Evolutionary conservation across 805 yeast genomes (phyloP), one percentile per base, ranked within the genome.

Genomic region (Metschnikowia lachancei): DNA sequence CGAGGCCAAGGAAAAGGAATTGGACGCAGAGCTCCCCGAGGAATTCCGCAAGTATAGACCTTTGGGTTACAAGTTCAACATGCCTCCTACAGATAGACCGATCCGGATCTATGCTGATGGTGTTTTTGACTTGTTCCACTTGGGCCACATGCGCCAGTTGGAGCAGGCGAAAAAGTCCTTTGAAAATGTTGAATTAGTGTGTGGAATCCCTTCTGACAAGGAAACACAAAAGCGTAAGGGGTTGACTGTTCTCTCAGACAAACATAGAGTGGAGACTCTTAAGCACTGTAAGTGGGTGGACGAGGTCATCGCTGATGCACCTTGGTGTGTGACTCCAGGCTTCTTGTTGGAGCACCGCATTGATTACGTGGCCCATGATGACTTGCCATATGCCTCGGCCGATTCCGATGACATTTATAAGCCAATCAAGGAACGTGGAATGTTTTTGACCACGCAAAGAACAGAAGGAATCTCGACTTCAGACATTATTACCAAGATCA

Each of bases 351-450:
- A 85, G 56, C 96, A 94, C 67, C 72, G 82, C 45, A 89, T 94
- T 55, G 99, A 94, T 65, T 94, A 89, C 60, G 97, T 92, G 50
- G 99, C 99, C 2, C 99, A 94, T 66, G 99, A 94, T 69, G 98
- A 94, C 66, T 72, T 89, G 52, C 99, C 99, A 0, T 94, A 94
- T 63, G 96, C 87, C 1, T 82, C 92, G 19, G 82, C 81, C n/a
- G 96, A 84, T 50, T 76, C 82, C 32, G 97, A 87, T 63, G 99
- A 94, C 64, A 90, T 94, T 45, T 94, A 94, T 70, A 82, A 81
- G 64, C 96, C 97, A 18, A 86, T 94, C 61, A 94, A 94, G 64
- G 85, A 86, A 62, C 75, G 74, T 61, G 99, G 99, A 1, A 87
- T 80, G 83, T 94, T 94, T 60, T 74, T 94, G 53, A 85, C 94